Percentiles rank a stretch among this genome's conserved stretches.
Evolutionary conservation across 805 yeast species (phyloP).

Genomic region (Jamesozyma spencerorum): DNA sequence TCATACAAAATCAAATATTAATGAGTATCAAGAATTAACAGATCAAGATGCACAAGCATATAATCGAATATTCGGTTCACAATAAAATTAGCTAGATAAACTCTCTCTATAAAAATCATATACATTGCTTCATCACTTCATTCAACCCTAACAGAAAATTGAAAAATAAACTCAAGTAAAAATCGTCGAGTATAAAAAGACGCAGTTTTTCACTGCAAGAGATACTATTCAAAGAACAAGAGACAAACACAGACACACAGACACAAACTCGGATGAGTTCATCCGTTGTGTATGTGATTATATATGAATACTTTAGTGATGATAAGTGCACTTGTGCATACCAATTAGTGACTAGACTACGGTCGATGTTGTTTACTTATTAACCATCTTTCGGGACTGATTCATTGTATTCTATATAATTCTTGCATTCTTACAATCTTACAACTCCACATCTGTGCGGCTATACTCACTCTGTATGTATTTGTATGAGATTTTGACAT

Average conservation of each 20-base stretch:
- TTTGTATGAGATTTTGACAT: too few species aligned
- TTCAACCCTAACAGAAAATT: conserved; percentile 1
- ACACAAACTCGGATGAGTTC: too few species aligned
- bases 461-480: too few species aligned
- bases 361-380: conserved; percentile 32
- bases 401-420: conserved; percentile 3
- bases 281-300: too few species aligned
- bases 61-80: conserved; percentile 15
- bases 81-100: too few species aligned
- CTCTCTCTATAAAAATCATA: too few species aligned
- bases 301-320: conserved; percentile 20
- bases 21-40: neutral
- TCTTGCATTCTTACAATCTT: neutral
- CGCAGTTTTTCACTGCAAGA: neutral
- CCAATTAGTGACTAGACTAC: conserved; percentile 30
- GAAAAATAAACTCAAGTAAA: too few species aligned
- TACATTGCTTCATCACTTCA: too few species aligned
- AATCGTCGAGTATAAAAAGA: neutral
- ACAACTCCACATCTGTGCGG: too few species aligned
- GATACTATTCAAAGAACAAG: too few species aligned
- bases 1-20: neutral
- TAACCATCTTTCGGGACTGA: conserved; percentile 37
- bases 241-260: too few species aligned
- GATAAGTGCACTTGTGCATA: conserved; percentile 29
- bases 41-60: conserved; percentile 11